Evolutionary conservation across 257 asterid genomes (phyloP), one percentile per base, ranked within the genome.

Genomic region (Solanum commersonii): DNA sequence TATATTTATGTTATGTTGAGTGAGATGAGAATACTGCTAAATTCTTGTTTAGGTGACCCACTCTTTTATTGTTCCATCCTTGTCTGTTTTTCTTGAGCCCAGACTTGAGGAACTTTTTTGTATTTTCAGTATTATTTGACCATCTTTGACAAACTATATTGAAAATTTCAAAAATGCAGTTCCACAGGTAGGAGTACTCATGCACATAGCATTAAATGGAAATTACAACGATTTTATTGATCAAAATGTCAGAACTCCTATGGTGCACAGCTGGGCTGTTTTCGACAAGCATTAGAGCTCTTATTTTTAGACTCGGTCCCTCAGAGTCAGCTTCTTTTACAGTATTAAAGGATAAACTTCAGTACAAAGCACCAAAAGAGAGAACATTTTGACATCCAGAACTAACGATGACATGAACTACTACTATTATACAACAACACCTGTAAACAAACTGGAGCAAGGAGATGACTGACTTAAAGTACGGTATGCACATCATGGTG

Each of bases 401-500:
- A 49, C 85, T 18, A 29, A 49, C 27, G 4, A 49, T 29, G 85
- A 49, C 38, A 44, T 79, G 67, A 79, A 78, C 42, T 82, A 82
- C 85, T 82, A 49, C 44, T 27, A 29, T 20, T 82, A 31, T 49
- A 82, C 70, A 82, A 27, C 38, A 5, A 4, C 65, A 44, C n/a
- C 37, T 33, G 49, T 10, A 49, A 40, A 71, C 31, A 40, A 23
- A 89, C 15, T 59, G 81, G 22, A 33, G 67, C 73, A 59, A 14
- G 59, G 84, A 72, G 70, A 91, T 73, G 35, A 11, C 40, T 23
- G 88, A 85, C 59, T 44, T 92, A 94, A 42, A 89, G 49, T 87
- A 92, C 91, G 71, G 89, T 87, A 78, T 73, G 89, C 85, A 89
- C 93, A 8, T 84, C 89, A 60, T 83, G 88, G 91, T 90, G 91